Evolutionary conservation across 2,329 filamentous ascomycete genomes (phyloP).

Genomic region (Botrytis sinoallii): DNA sequence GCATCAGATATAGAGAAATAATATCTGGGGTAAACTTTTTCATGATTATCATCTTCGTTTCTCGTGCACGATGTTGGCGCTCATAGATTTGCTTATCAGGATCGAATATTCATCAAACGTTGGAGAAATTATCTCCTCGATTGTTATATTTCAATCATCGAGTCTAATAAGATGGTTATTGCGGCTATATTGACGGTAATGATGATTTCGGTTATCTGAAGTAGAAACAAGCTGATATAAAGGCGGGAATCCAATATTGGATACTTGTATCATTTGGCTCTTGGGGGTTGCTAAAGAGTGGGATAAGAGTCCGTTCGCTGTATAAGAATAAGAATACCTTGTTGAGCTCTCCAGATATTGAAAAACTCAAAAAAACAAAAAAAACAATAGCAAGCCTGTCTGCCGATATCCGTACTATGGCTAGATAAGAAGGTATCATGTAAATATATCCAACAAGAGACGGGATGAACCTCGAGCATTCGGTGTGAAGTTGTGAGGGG

Average conservation of each 20-base stretch:
- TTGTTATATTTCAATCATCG: background rate
- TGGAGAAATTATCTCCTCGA: background rate
- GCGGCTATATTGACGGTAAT: background rate
- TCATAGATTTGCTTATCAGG: background rate
- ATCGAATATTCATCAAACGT: background rate
- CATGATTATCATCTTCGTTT: background rate
- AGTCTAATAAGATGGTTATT: background rate
- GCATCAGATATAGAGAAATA: background rate
- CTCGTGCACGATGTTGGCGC: background rate
- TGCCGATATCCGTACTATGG: background rate
- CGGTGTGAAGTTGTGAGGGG: background rate
- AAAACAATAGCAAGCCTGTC: background rate
- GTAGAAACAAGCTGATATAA: background rate
- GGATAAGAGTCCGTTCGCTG: background rate
- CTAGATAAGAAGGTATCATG: slow-evolving; percentile 14
- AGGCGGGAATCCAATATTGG: slow-evolving; percentile 1
- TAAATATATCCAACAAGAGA: background rate
- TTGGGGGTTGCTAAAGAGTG: background rate
- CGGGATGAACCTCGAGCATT: slow-evolving; percentile 8
- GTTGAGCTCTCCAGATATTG: background rate
- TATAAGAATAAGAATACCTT: background rate
- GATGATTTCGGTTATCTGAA: background rate
- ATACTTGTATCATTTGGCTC: background rate
- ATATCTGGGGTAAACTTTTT: slow-evolving; percentile 10
- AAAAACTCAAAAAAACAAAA: too few relatives aligned